Percentiles rank a stretch among this genome's conserved stretches.
phyloP scores from a whole-genome alignment of 768 basidiomycete species.

The Suillus alpinus region DNA sequence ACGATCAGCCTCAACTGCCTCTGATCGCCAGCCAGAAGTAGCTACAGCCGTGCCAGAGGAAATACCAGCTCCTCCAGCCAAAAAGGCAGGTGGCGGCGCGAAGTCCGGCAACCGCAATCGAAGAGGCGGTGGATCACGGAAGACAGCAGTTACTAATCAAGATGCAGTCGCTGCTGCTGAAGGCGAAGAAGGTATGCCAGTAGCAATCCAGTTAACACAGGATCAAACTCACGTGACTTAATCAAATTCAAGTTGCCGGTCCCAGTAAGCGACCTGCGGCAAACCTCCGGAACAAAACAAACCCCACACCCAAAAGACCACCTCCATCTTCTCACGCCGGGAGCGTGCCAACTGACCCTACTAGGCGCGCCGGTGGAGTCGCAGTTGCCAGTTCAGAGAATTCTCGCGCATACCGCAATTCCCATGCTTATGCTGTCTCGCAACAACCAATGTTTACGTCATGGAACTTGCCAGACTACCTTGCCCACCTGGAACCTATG shows the following conservation, averaged over 20 bases:
- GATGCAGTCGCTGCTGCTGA: constrained; percentile 38
- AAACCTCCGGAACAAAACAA: constrained; percentile 37
- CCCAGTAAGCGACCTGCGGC: constrained; percentile 36
- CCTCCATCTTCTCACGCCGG: constrained; percentile 29
- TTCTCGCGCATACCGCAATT: constrained; percentile 71
- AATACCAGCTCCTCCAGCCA: constrained; percentile 32
- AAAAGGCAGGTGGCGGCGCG: constrained; percentile 13
- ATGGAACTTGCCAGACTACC: constrained; percentile 93
- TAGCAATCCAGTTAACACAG: constrained; percentile 7
- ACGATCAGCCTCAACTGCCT: constrained; percentile 70
- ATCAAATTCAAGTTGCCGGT: constrained; percentile 30
- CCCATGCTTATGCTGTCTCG: constrained; percentile 75
- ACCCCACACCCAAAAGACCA: constrained; percentile 29
- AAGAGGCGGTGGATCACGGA: constrained; percentile 30
- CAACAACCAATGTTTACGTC: constrained; percentile 78
- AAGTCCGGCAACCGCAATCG: constrained; percentile 30
- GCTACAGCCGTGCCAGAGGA: constrained; percentile 40
- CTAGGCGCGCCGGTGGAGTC: constrained; percentile 38
- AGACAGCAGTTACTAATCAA: constrained; percentile 15
- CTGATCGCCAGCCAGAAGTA: constrained; percentile 50
- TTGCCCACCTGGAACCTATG: constrained; percentile 81
- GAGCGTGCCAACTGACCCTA: constrained; percentile 42
- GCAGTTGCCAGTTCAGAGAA: constrained; percentile 41
- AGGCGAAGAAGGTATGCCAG: constrained; percentile 58
- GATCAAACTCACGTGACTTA: constrained; percentile 37